These are phyloP conservation scores for Globisporangium cylindrosporum DNA, from an alignment of 352 stramenopile species.

Conservation along the genomic window DNA sequence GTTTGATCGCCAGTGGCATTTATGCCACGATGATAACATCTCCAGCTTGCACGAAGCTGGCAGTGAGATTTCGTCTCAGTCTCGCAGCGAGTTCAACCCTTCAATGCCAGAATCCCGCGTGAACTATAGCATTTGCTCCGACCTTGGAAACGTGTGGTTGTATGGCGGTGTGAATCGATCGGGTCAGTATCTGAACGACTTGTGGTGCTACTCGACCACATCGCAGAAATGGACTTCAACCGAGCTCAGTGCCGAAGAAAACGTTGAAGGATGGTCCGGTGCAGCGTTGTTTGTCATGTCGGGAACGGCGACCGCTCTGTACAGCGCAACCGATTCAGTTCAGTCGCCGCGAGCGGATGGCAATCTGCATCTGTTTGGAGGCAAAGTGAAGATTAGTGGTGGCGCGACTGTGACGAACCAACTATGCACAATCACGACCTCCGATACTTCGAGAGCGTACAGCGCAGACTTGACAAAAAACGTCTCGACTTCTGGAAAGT, in stretches of 20 bases:
- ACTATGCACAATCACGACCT: constrained; percentile 31
- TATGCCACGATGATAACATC: constrained; percentile 84
- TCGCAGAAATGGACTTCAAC: constrained; percentile 63
- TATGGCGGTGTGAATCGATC: constrained; percentile 55
- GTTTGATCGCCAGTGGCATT: constrained; percentile 84
- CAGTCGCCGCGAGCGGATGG: constrained; percentile 19
- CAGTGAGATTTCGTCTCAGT: constrained; percentile 11
- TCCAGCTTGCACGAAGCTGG: constrained; percentile 24
- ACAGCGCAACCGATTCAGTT: constrained; percentile 29
- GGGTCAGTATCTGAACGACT: constrained; percentile 50
- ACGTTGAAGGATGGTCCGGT: constrained; percentile 41
- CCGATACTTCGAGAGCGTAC: constrained; percentile 39
- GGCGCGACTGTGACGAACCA: constrained; percentile 17
- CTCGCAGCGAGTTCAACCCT: constrained; percentile 41
- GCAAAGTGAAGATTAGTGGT: constrained; percentile 28
- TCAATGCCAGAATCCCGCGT: constrained; percentile 48
- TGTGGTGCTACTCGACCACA: constrained; percentile 77
- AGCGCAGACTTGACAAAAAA: constrained; percentile 43
- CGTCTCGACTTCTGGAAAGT: constrained; percentile 54
- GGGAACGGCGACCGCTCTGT: constrained; percentile 50
- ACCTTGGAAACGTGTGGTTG: constrained; percentile 82
- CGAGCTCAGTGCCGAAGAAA: constrained; percentile 45
- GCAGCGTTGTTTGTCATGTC: constrained; percentile 41
- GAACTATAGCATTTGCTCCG: constrained; percentile 71
- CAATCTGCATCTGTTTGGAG: constrained; percentile 48